Percentiles rank a stretch among this genome's conserved stretches.
Conservation (phyloP, 176 grass and related monocot genomes). For the Lolium rigidum region DNA sequence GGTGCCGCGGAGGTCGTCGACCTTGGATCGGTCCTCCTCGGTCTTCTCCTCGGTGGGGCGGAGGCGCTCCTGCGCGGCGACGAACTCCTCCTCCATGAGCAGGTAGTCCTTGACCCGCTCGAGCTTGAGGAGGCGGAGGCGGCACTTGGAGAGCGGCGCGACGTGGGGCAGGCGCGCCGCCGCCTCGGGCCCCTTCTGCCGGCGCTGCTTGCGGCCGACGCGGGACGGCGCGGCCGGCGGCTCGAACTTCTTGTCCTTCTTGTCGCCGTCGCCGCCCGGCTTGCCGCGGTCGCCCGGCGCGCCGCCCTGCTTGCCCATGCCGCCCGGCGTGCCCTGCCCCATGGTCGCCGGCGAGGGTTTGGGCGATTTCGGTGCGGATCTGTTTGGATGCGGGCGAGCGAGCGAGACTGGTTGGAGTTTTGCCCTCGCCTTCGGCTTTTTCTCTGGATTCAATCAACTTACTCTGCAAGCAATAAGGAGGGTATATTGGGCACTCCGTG, state of each 20-base stretch:
- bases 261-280: too few species aligned
- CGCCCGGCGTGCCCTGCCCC: conserved; percentile 39
- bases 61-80: too few species aligned
- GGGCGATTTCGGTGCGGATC: neutral
- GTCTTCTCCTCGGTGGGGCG: too few species aligned
- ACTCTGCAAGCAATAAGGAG: conserved; percentile 39
- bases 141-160: too few species aligned
- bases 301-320: too few species aligned
- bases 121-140: too few species aligned
- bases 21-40: too few species aligned
- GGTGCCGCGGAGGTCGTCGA: too few species aligned
- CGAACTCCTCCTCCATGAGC: too few species aligned
- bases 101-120: too few species aligned
- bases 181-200: conserved; percentile 75
- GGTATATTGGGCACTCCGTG: conserved; percentile 10
- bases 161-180: neutral
- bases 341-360: conserved; percentile 38
- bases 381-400: conserved; percentile 14
- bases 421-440: neutral
- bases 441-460: conserved; percentile 38
- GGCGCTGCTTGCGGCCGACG: conserved; percentile 75
- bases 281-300: too few species aligned
- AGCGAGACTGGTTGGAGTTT: neutral
- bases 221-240: conserved; percentile 72
- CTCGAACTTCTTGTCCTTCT: conserved; percentile 51